Conservation (phyloP, 1,284 basidiomycete species). For the Puccinia triticina region DNA sequence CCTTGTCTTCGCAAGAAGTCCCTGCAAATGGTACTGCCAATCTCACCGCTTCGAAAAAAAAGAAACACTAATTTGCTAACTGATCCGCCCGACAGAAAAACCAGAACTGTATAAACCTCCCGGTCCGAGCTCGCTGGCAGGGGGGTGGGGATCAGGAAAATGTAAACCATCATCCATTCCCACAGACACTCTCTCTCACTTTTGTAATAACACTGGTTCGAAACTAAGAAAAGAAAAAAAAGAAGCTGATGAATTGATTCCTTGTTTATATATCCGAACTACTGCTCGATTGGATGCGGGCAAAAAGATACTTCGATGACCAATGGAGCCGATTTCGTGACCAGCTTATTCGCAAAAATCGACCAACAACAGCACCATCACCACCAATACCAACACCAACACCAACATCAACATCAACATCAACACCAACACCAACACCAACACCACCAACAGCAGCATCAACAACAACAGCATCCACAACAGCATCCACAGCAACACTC, state of each 20-base stretch:
- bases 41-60: neutral
- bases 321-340: constrained; percentile 36
- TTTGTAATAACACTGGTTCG: neutral
- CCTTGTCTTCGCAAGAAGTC: constrained; percentile 16
- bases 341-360: constrained; percentile 22
- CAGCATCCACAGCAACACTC: neutral
- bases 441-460: neutral
- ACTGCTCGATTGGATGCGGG: neutral
- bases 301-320: constrained; percentile 32
- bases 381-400: neutral
- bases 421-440: constrained; percentile 2
- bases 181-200: neutral
- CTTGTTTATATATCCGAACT: neutral
- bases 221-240: neutral
- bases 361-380: constrained; percentile 23
- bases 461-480: neutral
- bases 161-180: neutral
- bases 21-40: neutral
- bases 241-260: neutral
- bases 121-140: neutral
- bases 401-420: neutral
- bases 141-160: constrained; percentile 21
- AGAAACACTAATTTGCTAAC: neutral
- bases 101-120: constrained; percentile 38
- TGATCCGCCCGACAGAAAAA: constrained; percentile 12